These are phyloP conservation scores for Ogataea sp. DNA, from an alignment of 805 yeast species.

Conservation along the genomic window DNA sequence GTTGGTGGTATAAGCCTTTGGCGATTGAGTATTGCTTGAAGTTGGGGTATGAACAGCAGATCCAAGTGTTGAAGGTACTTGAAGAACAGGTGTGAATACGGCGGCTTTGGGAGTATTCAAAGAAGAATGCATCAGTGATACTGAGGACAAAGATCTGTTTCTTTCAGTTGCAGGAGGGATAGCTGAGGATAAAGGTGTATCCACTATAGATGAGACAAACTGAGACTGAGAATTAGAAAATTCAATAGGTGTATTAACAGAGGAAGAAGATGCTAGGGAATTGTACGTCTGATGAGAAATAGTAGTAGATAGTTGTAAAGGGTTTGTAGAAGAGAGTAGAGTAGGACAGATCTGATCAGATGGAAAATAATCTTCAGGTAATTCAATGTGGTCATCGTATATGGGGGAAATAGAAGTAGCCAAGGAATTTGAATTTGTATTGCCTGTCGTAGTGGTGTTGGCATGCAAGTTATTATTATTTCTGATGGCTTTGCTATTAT, in stretches of 20 bases:
- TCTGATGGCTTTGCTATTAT: too few relatives aligned
- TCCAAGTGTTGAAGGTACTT: background rate
- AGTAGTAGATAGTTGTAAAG: background rate
- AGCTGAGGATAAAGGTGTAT: background rate
- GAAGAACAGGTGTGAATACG: background rate
- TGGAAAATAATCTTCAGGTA: background rate
- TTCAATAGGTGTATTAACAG: background rate
- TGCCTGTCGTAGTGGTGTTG: background rate
- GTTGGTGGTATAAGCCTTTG: too few relatives aligned
- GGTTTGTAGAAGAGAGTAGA: background rate
- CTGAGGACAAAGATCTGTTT: background rate
- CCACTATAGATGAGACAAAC: background rate
- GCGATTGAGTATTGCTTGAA: too few relatives aligned
- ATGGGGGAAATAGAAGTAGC: too few relatives aligned
- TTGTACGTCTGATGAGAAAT: slow-evolving; percentile 1
- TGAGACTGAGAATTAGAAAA: background rate
- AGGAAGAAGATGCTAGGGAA: background rate
- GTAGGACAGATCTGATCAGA: background rate
- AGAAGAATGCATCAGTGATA: background rate
- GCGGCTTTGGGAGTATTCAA: background rate
- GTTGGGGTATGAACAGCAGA: background rate
- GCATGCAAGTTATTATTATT: too few relatives aligned
- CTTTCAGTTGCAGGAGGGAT: background rate
- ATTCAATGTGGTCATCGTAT: too few relatives aligned
- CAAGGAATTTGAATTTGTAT: too few relatives aligned